Percentiles rank a stretch among this genome's conserved stretches.
These are phyloP conservation scores for Exophiala bonariae DNA, from an alignment of 2,329 filamentous ascomycete species.

Conservation along the genomic window DNA sequence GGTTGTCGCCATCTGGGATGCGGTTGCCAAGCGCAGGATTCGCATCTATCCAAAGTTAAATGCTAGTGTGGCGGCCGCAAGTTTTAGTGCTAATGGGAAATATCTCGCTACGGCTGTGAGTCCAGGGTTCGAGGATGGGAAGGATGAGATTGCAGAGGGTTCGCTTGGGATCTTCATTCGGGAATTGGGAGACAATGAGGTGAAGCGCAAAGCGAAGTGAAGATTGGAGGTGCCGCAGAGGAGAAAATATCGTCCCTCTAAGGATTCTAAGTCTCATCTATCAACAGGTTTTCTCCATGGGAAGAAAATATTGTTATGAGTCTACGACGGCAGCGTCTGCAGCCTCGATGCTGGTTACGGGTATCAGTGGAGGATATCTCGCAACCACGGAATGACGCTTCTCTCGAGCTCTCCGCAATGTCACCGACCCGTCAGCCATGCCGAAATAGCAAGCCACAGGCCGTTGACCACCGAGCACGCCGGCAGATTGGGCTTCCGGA, in stretches of 20 bases:
- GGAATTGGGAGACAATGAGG: constrained; percentile 83
- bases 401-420: constrained; percentile 50
- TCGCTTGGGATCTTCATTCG: constrained; percentile 75
- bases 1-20: constrained; percentile 91
- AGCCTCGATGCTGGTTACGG: constrained; percentile 16
- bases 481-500: constrained; percentile 61
- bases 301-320: constrained; percentile 4
- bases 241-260: not conserved
- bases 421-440: constrained; percentile 72
- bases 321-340: not conserved
- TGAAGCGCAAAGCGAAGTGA: constrained; percentile 78
- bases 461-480: constrained; percentile 74
- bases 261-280: constrained; percentile 6
- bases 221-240: constrained; percentile 39
- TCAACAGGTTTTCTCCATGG: not conserved
- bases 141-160: constrained; percentile 72
- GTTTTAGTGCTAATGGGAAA: constrained; percentile 75
- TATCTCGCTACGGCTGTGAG: constrained; percentile 78
- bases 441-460: constrained; percentile 95
- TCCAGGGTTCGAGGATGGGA: constrained; percentile 84
- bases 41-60: constrained; percentile 84
- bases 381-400: constrained; percentile 26
- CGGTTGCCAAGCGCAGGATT: constrained; percentile 83
- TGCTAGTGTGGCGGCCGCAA: constrained; percentile 73
- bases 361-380: constrained; percentile 25